Conservation (phyloP, 306 rosid species). For the Delonix regia region DNA sequence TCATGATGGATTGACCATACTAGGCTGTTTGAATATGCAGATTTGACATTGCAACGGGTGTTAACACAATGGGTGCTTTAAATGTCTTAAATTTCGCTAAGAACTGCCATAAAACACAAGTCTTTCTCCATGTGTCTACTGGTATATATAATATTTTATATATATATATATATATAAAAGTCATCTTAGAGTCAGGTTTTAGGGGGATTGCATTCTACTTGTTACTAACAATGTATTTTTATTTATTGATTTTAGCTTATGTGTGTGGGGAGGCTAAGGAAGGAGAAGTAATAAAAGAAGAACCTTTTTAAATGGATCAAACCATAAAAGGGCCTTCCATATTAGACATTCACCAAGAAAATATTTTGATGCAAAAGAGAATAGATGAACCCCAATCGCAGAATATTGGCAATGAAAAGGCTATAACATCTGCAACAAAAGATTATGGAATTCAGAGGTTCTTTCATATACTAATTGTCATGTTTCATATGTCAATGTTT, state of each 20-base stretch:
- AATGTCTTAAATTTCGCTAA: slow-evolving; percentile 37
- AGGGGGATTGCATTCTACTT: too few species aligned
- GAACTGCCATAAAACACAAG: slow-evolving; percentile 33
- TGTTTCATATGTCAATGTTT: too few species aligned
- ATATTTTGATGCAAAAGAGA: slow-evolving; percentile 26
- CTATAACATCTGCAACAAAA: slow-evolving; percentile 37
- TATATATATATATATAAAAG: too few species aligned
- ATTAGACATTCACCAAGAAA: slow-evolving; percentile 42
- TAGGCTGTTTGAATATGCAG: too few species aligned
- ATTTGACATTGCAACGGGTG: slow-evolving; percentile 41
- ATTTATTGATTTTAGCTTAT: slow-evolving; percentile 42
- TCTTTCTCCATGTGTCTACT: slow-evolving; percentile 44
- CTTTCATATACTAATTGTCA: too few species aligned
- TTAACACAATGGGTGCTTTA: slow-evolving; percentile 45
- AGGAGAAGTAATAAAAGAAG: slow-evolving; percentile 31
- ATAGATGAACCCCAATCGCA: slow-evolving; percentile 21
- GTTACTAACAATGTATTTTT: too few species aligned
- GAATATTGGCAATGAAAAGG: not conserved
- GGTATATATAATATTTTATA: slow-evolving; percentile 1
- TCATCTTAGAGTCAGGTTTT: too few species aligned
- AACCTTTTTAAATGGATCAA: slow-evolving; percentile 29
- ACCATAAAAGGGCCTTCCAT: not conserved
- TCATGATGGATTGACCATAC: too few species aligned
- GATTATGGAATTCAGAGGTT: slow-evolving; percentile 46
- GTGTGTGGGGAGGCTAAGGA: slow-evolving; percentile 26